Evolutionary conservation across 2,329 filamentous ascomycete species (phyloP).

Genomic region (Penicillium sp.): DNA sequence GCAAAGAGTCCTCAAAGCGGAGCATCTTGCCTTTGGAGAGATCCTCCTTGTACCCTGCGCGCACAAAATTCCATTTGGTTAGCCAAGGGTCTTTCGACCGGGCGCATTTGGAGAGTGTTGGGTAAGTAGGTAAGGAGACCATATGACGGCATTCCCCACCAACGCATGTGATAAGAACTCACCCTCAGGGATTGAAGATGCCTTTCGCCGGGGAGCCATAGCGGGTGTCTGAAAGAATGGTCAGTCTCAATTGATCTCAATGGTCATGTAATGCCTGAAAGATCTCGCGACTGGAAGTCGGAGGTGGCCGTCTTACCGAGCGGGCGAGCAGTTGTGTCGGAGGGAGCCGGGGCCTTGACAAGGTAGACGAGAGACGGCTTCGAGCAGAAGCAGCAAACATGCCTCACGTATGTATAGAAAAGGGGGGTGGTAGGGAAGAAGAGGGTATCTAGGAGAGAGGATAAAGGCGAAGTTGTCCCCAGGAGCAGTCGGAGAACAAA

Average conservation of each 20-base stretch:
- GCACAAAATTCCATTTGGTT: neutral
- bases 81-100: neutral
- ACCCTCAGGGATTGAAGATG: conserved; percentile 50
- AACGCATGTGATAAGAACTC: conserved; percentile 26
- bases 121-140: neutral
- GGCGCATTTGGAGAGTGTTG: neutral
- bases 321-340: conserved; percentile 35
- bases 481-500: conserved; percentile 8
- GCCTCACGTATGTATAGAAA: conserved; percentile 27
- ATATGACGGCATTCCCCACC: conserved; percentile 3
- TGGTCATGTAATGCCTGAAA: neutral
- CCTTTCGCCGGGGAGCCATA: conserved; percentile 45
- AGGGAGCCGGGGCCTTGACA: conserved; percentile 41
- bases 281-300: neutral
- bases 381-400: conserved; percentile 48
- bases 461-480: conserved; percentile 10
- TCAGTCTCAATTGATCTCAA: conserved; percentile 11
- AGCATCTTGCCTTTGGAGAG: conserved; percentile 64
- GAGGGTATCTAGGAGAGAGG: neutral
- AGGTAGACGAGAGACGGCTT: conserved; percentile 41
- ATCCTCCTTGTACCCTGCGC: conserved; percentile 64
- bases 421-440: conserved; percentile 7
- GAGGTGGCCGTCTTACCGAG: conserved; percentile 29
- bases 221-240: conserved; percentile 30
- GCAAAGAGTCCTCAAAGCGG: conserved; percentile 66